Conservation (phyloP, 1,139 yeast genomes). For the Yarrowia galli region DNA sequence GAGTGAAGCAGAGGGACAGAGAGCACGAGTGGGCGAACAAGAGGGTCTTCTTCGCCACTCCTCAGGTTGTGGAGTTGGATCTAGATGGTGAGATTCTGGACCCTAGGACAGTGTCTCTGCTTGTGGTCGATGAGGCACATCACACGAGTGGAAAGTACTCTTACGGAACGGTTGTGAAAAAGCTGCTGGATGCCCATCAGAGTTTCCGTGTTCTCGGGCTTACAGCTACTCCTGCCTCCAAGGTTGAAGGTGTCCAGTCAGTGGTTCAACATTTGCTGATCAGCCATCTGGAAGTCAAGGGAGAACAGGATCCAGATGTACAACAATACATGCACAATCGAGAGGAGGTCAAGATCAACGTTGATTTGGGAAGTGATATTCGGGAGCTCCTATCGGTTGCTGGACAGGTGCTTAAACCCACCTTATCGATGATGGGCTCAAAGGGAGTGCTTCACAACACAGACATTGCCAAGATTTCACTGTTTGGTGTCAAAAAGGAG, state of each 20-base stretch:
- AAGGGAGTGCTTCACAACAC: slow-evolving; percentile 66
- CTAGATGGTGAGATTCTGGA: slow-evolving; percentile 73
- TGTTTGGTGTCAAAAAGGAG: slow-evolving; percentile 75
- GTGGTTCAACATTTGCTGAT: slow-evolving; percentile 76
- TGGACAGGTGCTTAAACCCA: slow-evolving; percentile 68
- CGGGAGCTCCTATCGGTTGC: slow-evolving; percentile 60
- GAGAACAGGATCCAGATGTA: slow-evolving; percentile 87
- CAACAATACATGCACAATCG: slow-evolving; percentile 77
- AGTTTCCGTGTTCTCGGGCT: slow-evolving; percentile 81
- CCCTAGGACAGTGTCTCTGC: slow-evolving; percentile 74
- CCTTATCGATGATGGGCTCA: slow-evolving; percentile 67
- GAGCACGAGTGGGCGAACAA: slow-evolving; percentile 76
- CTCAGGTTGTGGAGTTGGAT: slow-evolving; percentile 95
- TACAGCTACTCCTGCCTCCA: slow-evolving; percentile 95
- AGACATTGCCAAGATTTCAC: slow-evolving; percentile 72
- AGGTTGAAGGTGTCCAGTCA: slow-evolving; percentile 86
- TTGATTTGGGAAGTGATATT: slow-evolving; percentile 62
- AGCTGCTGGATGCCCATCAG: slow-evolving; percentile 65
- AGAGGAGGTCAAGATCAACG: slow-evolving; percentile 64
- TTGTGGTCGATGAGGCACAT: slow-evolving; percentile 96
- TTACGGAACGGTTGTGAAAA: slow-evolving; percentile 79
- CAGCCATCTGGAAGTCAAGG: slow-evolving; percentile 81
- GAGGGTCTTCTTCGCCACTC: slow-evolving; percentile 90
- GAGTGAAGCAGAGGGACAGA: slow-evolving; percentile 52
- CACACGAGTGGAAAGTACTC: slow-evolving; percentile 90